These are phyloP conservation scores for Cardamine resedifolia DNA, from an alignment of 345 rosid species.

Conservation along the genomic window DNA sequence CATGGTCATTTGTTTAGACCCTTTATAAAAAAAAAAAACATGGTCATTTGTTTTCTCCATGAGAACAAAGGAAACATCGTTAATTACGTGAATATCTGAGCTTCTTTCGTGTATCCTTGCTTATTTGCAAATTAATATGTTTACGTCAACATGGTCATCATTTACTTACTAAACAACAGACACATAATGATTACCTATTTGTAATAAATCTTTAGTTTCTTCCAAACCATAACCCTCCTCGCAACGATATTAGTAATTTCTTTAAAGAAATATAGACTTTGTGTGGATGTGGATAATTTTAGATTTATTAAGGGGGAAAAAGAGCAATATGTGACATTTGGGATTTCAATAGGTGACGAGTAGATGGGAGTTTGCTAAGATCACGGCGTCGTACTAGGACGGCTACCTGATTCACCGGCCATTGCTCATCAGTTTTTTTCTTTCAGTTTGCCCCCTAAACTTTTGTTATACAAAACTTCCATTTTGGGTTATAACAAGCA, in stretches of 20 bases:
- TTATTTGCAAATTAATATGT: constrained; percentile 17
- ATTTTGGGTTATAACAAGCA: not conserved
- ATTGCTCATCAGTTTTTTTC: not conserved
- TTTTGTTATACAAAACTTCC: not conserved
- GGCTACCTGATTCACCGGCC: constrained; percentile 31
- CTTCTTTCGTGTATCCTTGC: constrained; percentile 1
- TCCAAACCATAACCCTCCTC: not conserved
- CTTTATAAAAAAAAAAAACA: too few species aligned
- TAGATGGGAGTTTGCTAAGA: constrained; percentile 10
- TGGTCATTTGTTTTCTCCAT: not conserved
- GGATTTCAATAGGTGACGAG: not conserved
- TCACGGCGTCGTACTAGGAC: constrained; percentile 13
- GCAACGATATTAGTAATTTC: not conserved
- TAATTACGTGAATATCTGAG: constrained; percentile 4
- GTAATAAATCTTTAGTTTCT: not conserved
- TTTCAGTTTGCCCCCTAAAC: not conserved
- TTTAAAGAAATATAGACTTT: too few species aligned
- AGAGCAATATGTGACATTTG: not conserved
- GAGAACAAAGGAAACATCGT: constrained; percentile 17
- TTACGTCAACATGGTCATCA: constrained; percentile 19
- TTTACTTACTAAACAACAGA: constrained; percentile 2
- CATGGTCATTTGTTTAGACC: not conserved
- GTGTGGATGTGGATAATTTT: not conserved
- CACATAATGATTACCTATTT: constrained; percentile 23
- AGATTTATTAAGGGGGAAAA: not conserved